Conservation (phyloP, 805 yeast genomes). For the Kluyveromyces starmeri region DNA sequence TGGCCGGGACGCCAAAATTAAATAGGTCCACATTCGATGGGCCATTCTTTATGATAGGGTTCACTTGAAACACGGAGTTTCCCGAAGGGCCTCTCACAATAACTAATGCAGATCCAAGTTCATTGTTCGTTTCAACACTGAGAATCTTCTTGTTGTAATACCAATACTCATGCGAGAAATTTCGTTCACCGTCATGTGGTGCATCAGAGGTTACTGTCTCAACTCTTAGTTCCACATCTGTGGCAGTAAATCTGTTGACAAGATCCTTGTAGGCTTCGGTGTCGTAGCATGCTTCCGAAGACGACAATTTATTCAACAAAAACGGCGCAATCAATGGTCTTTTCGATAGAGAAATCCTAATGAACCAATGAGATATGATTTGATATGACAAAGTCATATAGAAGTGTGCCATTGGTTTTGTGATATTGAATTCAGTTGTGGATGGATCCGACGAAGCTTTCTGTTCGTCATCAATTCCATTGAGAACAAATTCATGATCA, state of each 20-base stretch:
- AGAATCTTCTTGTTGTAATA: constrained; percentile 48
- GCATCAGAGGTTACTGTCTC: constrained; percentile 16
- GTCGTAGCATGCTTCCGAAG: constrained; percentile 34
- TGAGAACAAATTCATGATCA: constrained; percentile 12
- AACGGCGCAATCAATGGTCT: constrained; percentile 55
- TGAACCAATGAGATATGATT: constrained; percentile 64
- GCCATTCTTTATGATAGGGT: constrained; percentile 35
- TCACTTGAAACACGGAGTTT: constrained; percentile 38
- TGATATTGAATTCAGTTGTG: constrained; percentile 37
- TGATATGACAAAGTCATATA: constrained; percentile 54
- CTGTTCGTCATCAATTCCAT: constrained; percentile 30
- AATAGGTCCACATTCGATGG: constrained; percentile 34
- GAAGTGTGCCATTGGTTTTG: constrained; percentile 50
- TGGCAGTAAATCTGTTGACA: constrained; percentile 54
- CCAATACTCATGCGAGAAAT: constrained; percentile 41
- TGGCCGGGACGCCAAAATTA: constrained; percentile 39
- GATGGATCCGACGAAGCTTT: constrained; percentile 48
- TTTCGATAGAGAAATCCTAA: constrained; percentile 50
- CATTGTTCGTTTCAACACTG: constrained; percentile 44
- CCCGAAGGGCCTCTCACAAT: constrained; percentile 63
- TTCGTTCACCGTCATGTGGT: constrained; percentile 20
- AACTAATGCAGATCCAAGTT: constrained; percentile 43
- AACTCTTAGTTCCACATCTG: constrained; percentile 50
- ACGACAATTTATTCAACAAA: constrained; percentile 46
- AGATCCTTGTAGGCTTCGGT: constrained; percentile 60